phyloP scores from a whole-genome alignment of 257 asterid species.

The Nicotiana attenuata region DNA sequence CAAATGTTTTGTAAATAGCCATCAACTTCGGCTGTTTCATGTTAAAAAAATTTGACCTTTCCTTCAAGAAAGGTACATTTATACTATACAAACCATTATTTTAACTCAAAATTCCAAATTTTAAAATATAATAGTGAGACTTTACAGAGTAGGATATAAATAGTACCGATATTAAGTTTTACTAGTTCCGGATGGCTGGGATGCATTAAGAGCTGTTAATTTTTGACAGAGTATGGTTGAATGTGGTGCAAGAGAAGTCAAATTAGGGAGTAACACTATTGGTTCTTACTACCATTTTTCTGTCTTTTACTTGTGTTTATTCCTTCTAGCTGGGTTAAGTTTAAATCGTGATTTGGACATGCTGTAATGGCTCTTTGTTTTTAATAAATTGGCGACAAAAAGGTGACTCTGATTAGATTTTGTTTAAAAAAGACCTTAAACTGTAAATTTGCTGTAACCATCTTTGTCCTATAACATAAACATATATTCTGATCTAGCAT shows the following conservation, averaged over 20 bases:
- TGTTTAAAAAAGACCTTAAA: background rate
- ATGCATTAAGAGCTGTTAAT: no score
- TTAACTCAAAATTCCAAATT: no score
- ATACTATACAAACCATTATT: background rate
- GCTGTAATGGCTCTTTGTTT: background rate
- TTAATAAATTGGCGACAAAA: background rate
- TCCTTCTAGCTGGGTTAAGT: background rate
- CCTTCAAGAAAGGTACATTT: background rate
- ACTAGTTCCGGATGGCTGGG: no score
- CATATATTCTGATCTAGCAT: background rate
- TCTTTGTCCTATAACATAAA: background rate
- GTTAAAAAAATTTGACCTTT: background rate
- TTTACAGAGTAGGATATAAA: no score
- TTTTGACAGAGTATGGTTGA: no score
- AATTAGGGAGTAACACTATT: background rate
- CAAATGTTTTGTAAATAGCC: background rate
- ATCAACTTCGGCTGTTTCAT: background rate
- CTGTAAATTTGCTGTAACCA: background rate
- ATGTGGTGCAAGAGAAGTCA: background rate
- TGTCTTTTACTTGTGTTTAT: background rate
- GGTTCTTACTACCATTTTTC: background rate
- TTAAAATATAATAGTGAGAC: no score
- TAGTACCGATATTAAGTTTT: no score
- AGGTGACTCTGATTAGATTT: background rate
- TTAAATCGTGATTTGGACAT: background rate